phyloP scores from a whole-genome alignment of 1,284 basidiomycete species.

The Naganishia cerealis region DNA sequence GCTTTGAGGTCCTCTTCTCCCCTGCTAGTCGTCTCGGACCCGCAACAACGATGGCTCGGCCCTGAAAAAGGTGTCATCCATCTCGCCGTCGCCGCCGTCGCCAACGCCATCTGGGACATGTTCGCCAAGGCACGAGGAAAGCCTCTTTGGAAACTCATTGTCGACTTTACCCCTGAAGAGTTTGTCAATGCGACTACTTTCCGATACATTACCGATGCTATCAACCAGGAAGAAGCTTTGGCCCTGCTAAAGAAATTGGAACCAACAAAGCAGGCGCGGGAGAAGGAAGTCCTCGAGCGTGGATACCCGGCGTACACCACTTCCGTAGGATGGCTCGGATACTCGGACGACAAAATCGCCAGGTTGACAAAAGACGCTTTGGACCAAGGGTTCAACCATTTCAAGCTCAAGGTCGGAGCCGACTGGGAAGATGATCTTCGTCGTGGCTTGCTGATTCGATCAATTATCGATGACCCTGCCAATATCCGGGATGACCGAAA shows the following conservation, averaged over 20 bases:
- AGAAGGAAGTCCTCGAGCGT: constrained; percentile 63
- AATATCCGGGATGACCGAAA: constrained; percentile 54
- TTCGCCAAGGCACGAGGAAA: constrained; percentile 58
- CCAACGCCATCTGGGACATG: constrained; percentile 59
- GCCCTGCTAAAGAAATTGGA: constrained; percentile 75
- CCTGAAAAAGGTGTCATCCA: constrained; percentile 59
- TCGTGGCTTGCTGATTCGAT: constrained; percentile 81
- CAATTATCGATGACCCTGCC: constrained; percentile 84
- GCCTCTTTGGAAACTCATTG: constrained; percentile 61
- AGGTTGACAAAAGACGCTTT: constrained; percentile 83
- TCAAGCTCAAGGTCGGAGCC: constrained; percentile 96
- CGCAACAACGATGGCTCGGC: constrained; percentile 80
- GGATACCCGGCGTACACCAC: constrained; percentile 95
- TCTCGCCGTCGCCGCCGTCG: constrained; percentile 59
- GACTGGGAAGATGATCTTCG: constrained; percentile 78
- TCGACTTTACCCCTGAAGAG: constrained; percentile 68
- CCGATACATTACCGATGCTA: constrained; percentile 89
- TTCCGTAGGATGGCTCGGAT: constrained; percentile 87
- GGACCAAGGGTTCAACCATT: constrained; percentile 84
- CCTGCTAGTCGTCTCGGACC: constrained; percentile 67
- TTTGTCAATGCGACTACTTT: constrained; percentile 80
- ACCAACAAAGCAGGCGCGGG: constrained; percentile 72
- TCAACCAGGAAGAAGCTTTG: constrained; percentile 86
- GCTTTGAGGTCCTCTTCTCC: constrained; percentile 26
- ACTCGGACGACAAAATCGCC: constrained; percentile 86